Base-by-base conservation (phyloP, 2,329 filamentous ascomycete species). In the Arthrobotrys megalospora region DNA sequence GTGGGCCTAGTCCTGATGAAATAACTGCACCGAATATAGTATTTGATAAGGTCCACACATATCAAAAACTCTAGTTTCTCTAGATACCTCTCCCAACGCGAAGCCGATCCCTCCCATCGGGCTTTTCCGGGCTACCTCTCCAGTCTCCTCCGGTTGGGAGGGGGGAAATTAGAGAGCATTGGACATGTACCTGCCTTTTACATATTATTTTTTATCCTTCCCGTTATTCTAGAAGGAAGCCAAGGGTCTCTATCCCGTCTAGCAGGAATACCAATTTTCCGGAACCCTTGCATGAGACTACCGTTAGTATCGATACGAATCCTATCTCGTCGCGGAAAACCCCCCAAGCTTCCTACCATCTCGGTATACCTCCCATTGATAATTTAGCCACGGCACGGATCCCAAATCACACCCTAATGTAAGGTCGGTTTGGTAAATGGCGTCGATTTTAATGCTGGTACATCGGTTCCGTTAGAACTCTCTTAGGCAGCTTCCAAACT, bases 401-500 rank as follows among this genome's bases (percentile, higher is more conserved):
- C 16, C 28, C 28, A 50, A 66, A 38, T 14, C 28, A 2, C 45
- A n/a, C 19, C 55, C 32, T 58, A 34, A 38, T 6, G n/a, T 19
- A 19, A 34, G 8, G 11, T 16, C 19, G n/a, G 19, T 41, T n/a
- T 60, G 19, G 55, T 43, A 11, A 43, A n/a, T 60, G 16, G 32
- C 28, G 62, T 38, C 28, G 28, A 21, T 52, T 38, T 64, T 41
- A 41, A 24, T 52, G 48, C 32, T 52, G 45, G 62, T 41, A 10
- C 34, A 66, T 41, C 62, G 34, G 32, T 50, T 65, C 62, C 62
- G 28, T 65, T 65, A 50, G 62, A 65, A 52, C 47, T 62, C 32
- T 32, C 10, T 32, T 52, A 36, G 10, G 36, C 24, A 76, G 55
- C 71, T 76, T 68, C 71, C 71, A 52, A 69, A 38, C 47, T 64